Evolutionary conservation across 352 stramenopile genomes (phyloP).

Genomic region (Globisporangium nodosum): DNA sequence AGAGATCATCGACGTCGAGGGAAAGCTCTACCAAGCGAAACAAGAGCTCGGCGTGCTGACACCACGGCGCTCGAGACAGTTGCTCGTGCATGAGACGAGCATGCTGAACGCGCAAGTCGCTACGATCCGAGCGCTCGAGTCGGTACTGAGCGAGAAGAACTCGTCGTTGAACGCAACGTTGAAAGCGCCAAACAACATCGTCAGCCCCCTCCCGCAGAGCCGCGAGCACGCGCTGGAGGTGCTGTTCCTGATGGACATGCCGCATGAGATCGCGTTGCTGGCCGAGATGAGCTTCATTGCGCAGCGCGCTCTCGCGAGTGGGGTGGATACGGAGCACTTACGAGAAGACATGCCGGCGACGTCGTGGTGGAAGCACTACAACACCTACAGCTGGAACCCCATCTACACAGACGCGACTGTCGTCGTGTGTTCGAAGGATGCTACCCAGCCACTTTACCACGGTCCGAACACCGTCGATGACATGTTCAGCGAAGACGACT

Average conservation of each 20-base stretch:
- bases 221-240: not conserved
- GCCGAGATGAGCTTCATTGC: slow-evolving; percentile 23
- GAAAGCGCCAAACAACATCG: not conserved
- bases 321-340: not conserved
- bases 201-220: not conserved
- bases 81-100: not conserved
- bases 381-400: no score
- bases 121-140: not conserved
- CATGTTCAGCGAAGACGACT: no score
- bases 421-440: no score
- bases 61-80: not conserved
- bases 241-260: slow-evolving; percentile 34
- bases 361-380: no score
- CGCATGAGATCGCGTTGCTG: slow-evolving; percentile 24
- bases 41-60: not conserved
- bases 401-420: no score
- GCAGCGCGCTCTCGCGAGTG: slow-evolving; percentile 23
- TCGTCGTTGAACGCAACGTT: not conserved
- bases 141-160: not conserved
- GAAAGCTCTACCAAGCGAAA: not conserved
- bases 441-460: no score
- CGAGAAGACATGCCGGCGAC: not conserved
- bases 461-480: no score
- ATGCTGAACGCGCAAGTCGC: not conserved
- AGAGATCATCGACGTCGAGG: not conserved